A percentile compares a stretch with the other conserved stretches of the same genome.
Evolutionary conservation across 495 filamentous ascomycete species (phyloP).

Genomic region (Tetracladium setigerum): DNA sequence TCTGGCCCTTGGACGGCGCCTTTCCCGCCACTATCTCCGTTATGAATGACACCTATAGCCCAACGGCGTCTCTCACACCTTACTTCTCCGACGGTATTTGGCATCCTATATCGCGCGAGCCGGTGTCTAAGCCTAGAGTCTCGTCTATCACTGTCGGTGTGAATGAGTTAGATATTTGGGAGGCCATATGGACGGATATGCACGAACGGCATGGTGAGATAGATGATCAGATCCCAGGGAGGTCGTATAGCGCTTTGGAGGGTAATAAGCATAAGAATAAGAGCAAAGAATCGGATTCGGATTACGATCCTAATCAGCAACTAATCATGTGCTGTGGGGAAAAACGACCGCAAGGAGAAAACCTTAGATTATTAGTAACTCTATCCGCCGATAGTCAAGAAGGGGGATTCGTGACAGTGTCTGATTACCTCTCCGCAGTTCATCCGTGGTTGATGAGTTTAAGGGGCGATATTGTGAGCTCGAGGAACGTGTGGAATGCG

Average conservation of each 20-base stretch:
- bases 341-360: conserved; percentile 14
- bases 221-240: too few species aligned
- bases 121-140: conserved; percentile 19
- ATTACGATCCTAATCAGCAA: conserved; percentile 8
- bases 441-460: conserved; percentile 18
- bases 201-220: too few species aligned
- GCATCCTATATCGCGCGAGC: conserved; percentile 15
- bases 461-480: conserved; percentile 14
- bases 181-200: conserved; percentile 15
- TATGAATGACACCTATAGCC: conserved; percentile 9
- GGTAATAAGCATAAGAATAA: too few species aligned
- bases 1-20: conserved; percentile 16
- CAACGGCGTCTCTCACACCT: conserved; percentile 12
- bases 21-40: conserved; percentile 19
- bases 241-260: too few species aligned
- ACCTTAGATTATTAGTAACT: conserved; percentile 6
- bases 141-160: too few species aligned
- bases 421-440: conserved; percentile 19
- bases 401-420: conserved; percentile 18
- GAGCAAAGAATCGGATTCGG: conserved; percentile 3
- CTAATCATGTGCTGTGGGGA: conserved; percentile 18
- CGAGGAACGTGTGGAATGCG: neutral
- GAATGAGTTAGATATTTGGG: conserved; percentile 15
- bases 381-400: neutral
- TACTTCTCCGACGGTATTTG: conserved; percentile 16